Base-by-base conservation (phyloP, 192 early-diverging fungal genomes). In the Linnemannia zychae region DNA sequence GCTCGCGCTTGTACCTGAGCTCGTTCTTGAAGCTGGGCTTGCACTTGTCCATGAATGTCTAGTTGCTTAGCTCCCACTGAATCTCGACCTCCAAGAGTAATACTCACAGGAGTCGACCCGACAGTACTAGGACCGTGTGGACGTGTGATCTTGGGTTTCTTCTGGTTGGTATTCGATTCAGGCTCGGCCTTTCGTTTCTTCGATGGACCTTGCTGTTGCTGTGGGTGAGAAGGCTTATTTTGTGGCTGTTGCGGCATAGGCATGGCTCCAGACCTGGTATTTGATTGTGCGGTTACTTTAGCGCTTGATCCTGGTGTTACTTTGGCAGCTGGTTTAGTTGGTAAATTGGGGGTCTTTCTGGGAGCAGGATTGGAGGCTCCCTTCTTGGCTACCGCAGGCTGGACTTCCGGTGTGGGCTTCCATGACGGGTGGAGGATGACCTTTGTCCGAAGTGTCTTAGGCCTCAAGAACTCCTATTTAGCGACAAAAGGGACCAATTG, bases 161-260 rank as follows among this genome's bases (percentile, higher is more conserved):
- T 85, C 18, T 74, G 73, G 33, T 76, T 76, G 0, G 48, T 37
- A 36, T 17, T 72, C 6, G 68, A 33, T 13, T 85, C 83, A 7
- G 75, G 74, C 3, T 85, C 83, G 6, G 83, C 49, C 36, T 85
- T 85, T 28, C 83, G 67, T 63, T 85, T 82, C 34, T 72, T 85
- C 2, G 74, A 28, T 36, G 33, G 67, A 7, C 68, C 37, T 48
- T 57, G 66, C 31, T 73, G 71, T 15, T 48, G 47, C n/a, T 75
- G 66, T 1, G 66, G 74, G 33, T 57, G 74, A 11, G 66, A 49
- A 31, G 66, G 38, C n/a, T 57, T 48, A 20, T 78, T 66, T 18
- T 68, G 65, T 24, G 69, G 77, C 28, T 53, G 72, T 53, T 65
- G 12, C 6, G 69, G 66, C n/a, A n/a, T 20, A 33, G 48, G 7